These are phyloP conservation scores for Porcisia deanei DNA, from an alignment of 208 protist genomes.

Conservation along the genomic window DNA sequence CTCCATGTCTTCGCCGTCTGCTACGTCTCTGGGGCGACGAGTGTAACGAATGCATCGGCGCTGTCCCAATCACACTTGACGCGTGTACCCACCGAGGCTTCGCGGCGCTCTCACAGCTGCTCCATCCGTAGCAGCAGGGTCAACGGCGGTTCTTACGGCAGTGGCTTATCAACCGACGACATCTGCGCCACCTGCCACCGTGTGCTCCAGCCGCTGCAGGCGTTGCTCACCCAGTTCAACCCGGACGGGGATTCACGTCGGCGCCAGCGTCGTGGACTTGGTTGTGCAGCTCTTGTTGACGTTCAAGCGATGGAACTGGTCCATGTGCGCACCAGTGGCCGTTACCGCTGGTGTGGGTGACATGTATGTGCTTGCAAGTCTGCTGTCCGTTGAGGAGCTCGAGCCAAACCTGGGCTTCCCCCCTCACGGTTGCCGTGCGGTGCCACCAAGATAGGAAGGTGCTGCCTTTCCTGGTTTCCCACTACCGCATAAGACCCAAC, in stretches of 20 bases:
- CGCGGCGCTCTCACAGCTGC: background rate
- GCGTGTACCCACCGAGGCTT: background rate
- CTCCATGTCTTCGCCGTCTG: background rate
- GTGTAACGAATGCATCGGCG: background rate
- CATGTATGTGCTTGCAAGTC: constrained; percentile 18
- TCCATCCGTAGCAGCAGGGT: constrained; percentile 7
- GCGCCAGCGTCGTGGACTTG: constrained; percentile 41
- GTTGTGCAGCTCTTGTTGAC: constrained; percentile 34
- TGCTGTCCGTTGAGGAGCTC: constrained; percentile 34
- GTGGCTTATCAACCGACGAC: constrained; percentile 6
- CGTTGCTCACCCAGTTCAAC: constrained; percentile 1
- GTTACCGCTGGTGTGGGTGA: constrained; percentile 44
- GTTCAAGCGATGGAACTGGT: constrained; percentile 31
- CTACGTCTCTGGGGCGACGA: background rate
- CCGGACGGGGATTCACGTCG: background rate
- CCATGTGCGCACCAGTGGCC: constrained; percentile 43
- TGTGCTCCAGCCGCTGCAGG: constrained; percentile 18
- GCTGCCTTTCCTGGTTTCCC: constrained; percentile 24
- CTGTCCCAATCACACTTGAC: background rate
- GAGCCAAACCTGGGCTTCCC: constrained; percentile 52
- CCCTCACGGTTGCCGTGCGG: constrained; percentile 39
- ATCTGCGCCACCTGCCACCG: constrained; percentile 16
- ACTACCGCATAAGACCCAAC: constrained; percentile 39
- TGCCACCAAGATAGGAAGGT: constrained; percentile 23
- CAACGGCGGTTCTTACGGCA: background rate